Conservation (phyloP, 2,329 filamentous ascomycete species). For the Colletotrichum sp. region DNA sequence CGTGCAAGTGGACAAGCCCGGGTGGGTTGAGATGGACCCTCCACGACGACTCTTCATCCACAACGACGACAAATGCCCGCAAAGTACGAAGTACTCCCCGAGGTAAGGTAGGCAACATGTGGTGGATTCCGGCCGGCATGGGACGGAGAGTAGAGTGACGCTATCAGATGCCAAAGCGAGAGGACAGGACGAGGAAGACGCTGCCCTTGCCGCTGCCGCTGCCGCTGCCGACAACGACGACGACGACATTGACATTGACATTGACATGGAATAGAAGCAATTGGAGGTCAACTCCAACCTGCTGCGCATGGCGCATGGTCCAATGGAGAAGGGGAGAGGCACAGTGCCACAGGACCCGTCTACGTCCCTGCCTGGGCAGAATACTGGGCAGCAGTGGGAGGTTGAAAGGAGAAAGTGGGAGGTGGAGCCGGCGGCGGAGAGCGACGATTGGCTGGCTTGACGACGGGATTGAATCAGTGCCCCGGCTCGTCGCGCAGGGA, state of each 20-base stretch:
- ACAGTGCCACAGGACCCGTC: background rate
- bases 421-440: background rate
- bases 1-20: background rate
- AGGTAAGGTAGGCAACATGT: background rate
- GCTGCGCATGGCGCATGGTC: background rate
- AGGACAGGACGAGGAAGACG: background rate
- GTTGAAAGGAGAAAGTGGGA: constrained; percentile 13
- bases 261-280: background rate
- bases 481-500: background rate
- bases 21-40: background rate
- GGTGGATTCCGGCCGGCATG: background rate
- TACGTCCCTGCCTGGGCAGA: constrained; percentile 11
- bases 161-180: background rate
- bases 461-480: constrained; percentile 16
- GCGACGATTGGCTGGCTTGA: background rate
- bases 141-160: background rate
- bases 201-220: no score
- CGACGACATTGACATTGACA: background rate
- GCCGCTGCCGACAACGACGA: background rate
- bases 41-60: background rate
- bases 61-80: background rate
- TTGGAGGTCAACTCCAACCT: background rate
- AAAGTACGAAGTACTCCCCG: background rate
- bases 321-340: background rate
- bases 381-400: background rate